Evolutionary conservation across 2,329 filamentous ascomycete species (phyloP).

Genomic region (Rhytidhysteron rufulum): DNA sequence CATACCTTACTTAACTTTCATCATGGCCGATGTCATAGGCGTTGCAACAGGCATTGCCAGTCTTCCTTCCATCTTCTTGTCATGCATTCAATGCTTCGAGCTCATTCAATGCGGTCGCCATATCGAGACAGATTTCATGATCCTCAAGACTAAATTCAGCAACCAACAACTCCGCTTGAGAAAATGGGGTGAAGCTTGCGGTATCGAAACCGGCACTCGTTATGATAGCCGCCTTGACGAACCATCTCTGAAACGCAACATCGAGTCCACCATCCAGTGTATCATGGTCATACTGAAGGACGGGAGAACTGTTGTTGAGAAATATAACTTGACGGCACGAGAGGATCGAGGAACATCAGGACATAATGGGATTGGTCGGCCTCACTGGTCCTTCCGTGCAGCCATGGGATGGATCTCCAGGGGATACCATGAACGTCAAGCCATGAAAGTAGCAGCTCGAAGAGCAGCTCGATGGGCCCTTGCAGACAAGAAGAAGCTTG

Average conservation of each 20-base stretch:
- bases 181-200: constrained; percentile 7
- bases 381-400: not conserved
- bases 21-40: constrained; percentile 7
- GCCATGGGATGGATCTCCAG: too few species aligned
- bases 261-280: constrained; percentile 5
- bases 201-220: constrained; percentile 3
- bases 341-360: not conserved
- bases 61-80: constrained; percentile 3
- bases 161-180: constrained; percentile 8
- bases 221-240: constrained; percentile 6
- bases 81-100: constrained; percentile 5
- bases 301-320: not conserved
- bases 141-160: constrained; percentile 8
- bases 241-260: constrained; percentile 2
- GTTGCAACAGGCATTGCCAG: constrained; percentile 6
- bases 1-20: too few species aligned
- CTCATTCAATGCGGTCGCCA: constrained; percentile 6
- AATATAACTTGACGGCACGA: not conserved
- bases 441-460: not conserved
- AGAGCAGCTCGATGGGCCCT: constrained; percentile 3
- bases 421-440: not conserved
- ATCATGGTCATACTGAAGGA: constrained; percentile 6
- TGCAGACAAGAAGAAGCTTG: constrained; percentile 4
- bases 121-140: constrained; percentile 6
- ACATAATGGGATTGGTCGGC: not conserved